phyloP scores from a whole-genome alignment of 139 green algal genomes.

The Bryopsis sp. region DNA sequence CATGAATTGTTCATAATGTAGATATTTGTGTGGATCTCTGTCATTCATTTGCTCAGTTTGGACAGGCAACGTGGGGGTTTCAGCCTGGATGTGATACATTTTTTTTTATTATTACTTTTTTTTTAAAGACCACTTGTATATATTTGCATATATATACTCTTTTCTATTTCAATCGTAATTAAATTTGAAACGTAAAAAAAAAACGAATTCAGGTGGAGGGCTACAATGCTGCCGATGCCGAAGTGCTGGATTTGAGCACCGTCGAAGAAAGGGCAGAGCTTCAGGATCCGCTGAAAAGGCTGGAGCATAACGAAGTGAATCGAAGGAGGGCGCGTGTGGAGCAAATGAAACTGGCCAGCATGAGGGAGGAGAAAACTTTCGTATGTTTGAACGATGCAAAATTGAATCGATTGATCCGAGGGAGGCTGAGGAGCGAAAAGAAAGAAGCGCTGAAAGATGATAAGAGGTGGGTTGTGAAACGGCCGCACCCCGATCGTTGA shows the following conservation, averaged over 20 bases:
- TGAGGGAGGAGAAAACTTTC: conserved; percentile 4
- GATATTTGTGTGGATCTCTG: no score
- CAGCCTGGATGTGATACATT: no score
- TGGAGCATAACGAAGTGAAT: conserved; percentile 4
- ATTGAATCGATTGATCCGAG: conserved; percentile 1
- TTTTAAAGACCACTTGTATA: no score
- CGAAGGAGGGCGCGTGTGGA: not conserved
- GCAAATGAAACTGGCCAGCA: not conserved
- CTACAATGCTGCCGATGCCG: not conserved
- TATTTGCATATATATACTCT: no score
- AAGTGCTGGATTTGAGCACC: not conserved
- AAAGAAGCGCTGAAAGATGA: not conserved
- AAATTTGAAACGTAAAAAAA: not conserved
- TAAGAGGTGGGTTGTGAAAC: not conserved
- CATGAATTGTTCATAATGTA: no score
- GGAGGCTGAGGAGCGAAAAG: not conserved
- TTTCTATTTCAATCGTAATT: not conserved
- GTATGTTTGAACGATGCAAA: not conserved
- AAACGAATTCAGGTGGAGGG: not conserved
- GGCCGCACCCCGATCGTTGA: no score
- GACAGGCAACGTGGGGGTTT: no score
- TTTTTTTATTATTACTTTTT: no score
- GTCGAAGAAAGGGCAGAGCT: no score
- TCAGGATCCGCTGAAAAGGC: not conserved
- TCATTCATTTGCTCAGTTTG: no score